Conservation (phyloP, 1,139 yeast genomes). For the Taphrina wiesneri region DNA sequence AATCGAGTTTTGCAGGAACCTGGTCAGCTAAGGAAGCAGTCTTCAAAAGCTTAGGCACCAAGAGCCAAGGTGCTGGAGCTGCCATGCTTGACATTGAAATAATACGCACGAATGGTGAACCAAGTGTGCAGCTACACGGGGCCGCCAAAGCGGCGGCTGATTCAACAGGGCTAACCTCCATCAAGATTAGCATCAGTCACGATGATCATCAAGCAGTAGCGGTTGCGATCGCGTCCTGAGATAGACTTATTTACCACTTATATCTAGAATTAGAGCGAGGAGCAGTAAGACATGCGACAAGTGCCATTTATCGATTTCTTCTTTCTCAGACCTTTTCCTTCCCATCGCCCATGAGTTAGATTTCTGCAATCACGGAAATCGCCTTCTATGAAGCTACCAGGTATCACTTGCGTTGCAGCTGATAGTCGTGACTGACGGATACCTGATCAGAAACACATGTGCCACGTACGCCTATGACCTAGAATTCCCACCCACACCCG, state of each 20-base stretch:
- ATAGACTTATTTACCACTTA: neutral
- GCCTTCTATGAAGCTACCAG: no score
- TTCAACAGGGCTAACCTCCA: slow-evolving; percentile 64
- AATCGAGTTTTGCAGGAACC: slow-evolving; percentile 92
- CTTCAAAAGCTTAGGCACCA: slow-evolving; percentile 88
- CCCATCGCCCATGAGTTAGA: no score
- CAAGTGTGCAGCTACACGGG: slow-evolving; percentile 74
- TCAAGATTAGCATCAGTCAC: slow-evolving; percentile 89
- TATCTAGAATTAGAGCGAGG: neutral
- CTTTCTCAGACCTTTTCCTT: no score
- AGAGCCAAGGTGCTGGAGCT: slow-evolving; percentile 94
- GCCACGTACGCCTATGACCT: no score
- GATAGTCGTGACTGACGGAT: no score
- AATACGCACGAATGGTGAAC: slow-evolving; percentile 77
- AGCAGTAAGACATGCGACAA: no score
- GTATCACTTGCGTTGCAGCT: no score
- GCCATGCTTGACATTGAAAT: slow-evolving; percentile 88
- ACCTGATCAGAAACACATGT: no score
- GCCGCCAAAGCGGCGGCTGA: slow-evolving; percentile 73
- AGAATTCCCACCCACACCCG: no score
- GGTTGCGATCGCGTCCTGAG: slow-evolving; percentile 58
- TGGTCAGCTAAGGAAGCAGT: slow-evolving; percentile 99
- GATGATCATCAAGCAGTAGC: slow-evolving; percentile 98
- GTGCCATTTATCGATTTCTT: no score
- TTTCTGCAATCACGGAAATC: no score